Conservation (phyloP, 108 stramenopile species). For the Poteriospumella lacustris region DNA sequence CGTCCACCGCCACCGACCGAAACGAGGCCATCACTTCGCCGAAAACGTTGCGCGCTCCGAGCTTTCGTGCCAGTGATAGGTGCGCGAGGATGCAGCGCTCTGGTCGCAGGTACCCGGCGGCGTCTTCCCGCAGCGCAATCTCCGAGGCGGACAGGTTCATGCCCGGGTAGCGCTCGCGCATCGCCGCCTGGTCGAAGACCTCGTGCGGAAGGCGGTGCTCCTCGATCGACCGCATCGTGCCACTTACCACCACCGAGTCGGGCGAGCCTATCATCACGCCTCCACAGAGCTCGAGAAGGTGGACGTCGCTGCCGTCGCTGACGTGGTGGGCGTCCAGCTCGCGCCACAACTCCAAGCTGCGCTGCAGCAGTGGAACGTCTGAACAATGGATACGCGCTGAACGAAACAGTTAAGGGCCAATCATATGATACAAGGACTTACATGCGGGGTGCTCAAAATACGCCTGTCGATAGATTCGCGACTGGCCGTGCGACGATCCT, state of each 20-base stretch:
- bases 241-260: not conserved
- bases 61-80: not conserved
- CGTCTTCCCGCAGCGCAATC: not conserved
- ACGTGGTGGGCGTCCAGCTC: not conserved
- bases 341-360: not conserved
- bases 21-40: not conserved
- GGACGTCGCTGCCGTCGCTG: not conserved
- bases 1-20: not conserved
- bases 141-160: not conserved
- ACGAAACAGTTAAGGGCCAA: not conserved
- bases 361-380: conserved; percentile 3
- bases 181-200: not conserved
- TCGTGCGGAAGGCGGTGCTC: not conserved
- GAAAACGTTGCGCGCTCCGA: not conserved
- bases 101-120: not conserved
- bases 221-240: not conserved
- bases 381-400: not conserved
- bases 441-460: not conserved
- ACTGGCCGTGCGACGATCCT: conserved; percentile 1
- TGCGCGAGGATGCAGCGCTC: not conserved
- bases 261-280: conserved; percentile 1
- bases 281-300: not conserved
- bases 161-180: not conserved
- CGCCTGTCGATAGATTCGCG: conserved; percentile 10
- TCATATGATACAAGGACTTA: not conserved